Base-by-base conservation (phyloP, 305 asterid species). In the Ilex paraguariensis region DNA sequence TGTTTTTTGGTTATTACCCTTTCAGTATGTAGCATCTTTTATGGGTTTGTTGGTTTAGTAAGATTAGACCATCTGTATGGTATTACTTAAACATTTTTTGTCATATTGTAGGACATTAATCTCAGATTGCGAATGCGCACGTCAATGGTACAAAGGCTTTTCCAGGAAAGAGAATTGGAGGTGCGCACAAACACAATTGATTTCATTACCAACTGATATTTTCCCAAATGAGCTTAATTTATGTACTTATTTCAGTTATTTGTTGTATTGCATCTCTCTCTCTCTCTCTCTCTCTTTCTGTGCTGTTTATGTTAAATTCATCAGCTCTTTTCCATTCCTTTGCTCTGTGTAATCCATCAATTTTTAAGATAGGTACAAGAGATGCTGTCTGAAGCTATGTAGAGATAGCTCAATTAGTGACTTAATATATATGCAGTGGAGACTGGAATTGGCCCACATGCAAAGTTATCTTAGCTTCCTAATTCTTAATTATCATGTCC, bases 121-220 rank as follows among this genome's bases (percentile, higher is more conserved):
- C 62, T 66, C 14, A 77, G 59, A 70, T 68, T 83, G 64, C 97
- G 83, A 70, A 85, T 82, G 87, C 99, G 90, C 74, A 88, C 99
- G 48, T 90, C 99, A 33, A 79, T 94, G 51, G 59, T 84, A 73
- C 86, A 77, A 68, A 84, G 93, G 75, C 78, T 94, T 66, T 76
- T 90, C 62, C 75, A 86, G 68, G 97, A 87, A 79, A 82, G 80
- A 65, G 93, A 84, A 82, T 74, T 94, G 42, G 88, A 84, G 90
- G 97, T 94, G 67, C 54, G 77, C 52, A 45, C 11, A 52, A 5
- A 3, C 9, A 8, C 9, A 36, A 5, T 36, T 36, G 42, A 36
- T 36, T 4, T 36, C 42, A 4, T 36, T 36, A 36, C 42, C 7
- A 8, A 36, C 42, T 8, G 42, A 36, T 36, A 36, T 36, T 36